Base-by-base conservation (phyloP, 495 filamentous ascomycete genomes). In the Aspergillus biplanus region DNA sequence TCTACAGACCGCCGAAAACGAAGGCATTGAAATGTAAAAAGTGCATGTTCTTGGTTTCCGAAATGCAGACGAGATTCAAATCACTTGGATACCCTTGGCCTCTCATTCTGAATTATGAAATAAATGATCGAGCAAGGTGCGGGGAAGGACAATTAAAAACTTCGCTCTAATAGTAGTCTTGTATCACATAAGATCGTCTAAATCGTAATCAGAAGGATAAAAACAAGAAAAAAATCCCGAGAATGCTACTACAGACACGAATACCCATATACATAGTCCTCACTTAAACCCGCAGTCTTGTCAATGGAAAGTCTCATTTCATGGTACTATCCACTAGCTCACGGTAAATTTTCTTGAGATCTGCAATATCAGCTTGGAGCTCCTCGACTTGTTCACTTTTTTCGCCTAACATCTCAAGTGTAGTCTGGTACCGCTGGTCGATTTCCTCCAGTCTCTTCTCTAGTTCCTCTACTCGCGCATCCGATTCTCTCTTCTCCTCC, bases 361-460 rank as follows among this genome's bases (percentile, higher is more conserved):
- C 95, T 55, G 85, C 81, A 58, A 98, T 90, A 82, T 98, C 95
- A 37, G 89, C 88, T 73, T 85, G 84, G 56, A 99, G 78, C 81
- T 98, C 94, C 65, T 97, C 92, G 13, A 96, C 92, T 71, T 87
- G 76, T 82, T 98, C 95, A 71, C 91, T 96, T 86, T 96, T 97
- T 84, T 99, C 95, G 11, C 95, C 95, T 44, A 97, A 75, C 89
- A 99, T 89, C 80, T 97, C 93, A 47, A 99, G 79, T 49, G 91
- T 94, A 1, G 92, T 95, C 74, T 93, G 86, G 71, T 97, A 97
- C 67, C 94, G 80, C 65, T 84, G 77, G 52, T 87, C 88, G 31
- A 83, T 61, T 35, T 77, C 76, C 54, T 75, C 75, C 16, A 93
- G 74, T 63, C 89, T 86, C 52, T 72, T 77, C 73, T 97, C 90